phyloP scores from a whole-genome alignment of 768 basidiomycete genomes.

The Boletus rubroflammeus region DNA sequence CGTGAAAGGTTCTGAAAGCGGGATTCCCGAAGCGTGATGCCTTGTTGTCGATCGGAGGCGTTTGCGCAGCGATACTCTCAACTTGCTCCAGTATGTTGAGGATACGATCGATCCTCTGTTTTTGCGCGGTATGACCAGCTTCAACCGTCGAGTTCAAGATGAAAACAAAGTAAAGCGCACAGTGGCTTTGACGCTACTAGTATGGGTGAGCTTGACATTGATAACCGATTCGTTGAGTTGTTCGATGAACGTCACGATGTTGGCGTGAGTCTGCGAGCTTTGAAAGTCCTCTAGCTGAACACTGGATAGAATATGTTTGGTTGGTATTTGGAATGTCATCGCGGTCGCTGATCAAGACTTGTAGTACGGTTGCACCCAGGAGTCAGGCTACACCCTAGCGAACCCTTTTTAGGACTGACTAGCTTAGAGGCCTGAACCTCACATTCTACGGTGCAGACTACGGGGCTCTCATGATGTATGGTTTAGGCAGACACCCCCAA shows the following conservation, averaged over 20 bases:
- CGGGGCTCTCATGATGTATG: neutral
- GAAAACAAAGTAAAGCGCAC: constrained; percentile 42
- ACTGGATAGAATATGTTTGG: constrained; percentile 71
- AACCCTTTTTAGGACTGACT: too few species aligned
- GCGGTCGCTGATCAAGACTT: constrained; percentile 13
- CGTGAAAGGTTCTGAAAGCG: constrained; percentile 90
- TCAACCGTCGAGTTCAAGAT: neutral
- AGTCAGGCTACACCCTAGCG: too few species aligned
- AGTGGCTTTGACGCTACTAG: constrained; percentile 57
- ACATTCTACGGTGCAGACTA: too few species aligned
- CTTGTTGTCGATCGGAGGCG: constrained; percentile 85
- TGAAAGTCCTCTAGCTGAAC: constrained; percentile 84
- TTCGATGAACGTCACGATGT: constrained; percentile 68
- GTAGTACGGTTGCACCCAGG: too few species aligned
- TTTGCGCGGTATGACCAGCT: constrained; percentile 9
- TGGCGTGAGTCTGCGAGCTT: constrained; percentile 61
- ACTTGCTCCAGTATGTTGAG: constrained; percentile 64
- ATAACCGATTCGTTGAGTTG: constrained; percentile 71
- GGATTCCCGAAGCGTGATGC: constrained; percentile 96
- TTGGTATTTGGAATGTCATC: constrained; percentile 47
- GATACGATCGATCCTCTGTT: constrained; percentile 61
- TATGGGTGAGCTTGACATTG: constrained; percentile 71
- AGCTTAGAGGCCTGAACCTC: too few species aligned
- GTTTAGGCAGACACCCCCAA: neutral
- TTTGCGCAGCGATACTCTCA: constrained; percentile 59